phyloP scores from a whole-genome alignment of 225 moss, liverwort and hornwort genomes.

The Climacium dendroides region DNA sequence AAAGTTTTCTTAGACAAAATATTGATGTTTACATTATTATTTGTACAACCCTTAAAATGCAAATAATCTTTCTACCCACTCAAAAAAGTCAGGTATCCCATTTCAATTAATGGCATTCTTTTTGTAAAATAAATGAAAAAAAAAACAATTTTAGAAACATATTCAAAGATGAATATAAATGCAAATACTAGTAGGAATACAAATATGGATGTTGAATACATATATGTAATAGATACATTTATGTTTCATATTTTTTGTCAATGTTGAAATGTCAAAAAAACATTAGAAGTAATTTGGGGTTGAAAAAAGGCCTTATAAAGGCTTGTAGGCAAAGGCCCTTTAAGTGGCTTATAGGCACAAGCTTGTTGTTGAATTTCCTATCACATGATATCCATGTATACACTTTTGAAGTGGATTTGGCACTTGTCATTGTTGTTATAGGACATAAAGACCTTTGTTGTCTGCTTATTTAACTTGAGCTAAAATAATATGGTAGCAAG shows the following conservation, averaged over 20 bases:
- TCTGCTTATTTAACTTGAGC: rapidly evolving
- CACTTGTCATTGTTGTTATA: no score
- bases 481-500: no score
- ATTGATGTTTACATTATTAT: neutral
- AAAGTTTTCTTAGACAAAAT: neutral
- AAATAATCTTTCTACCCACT: neutral
- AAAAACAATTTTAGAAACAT: neutral
- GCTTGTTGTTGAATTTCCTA: no score
- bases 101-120: neutral
- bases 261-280: no score
- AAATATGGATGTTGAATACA: neutral
- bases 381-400: no score
- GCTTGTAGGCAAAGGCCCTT: no score
- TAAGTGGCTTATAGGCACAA: no score
- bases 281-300: neutral
- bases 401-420: no score
- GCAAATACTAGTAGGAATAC: neutral
- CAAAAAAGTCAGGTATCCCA: neutral
- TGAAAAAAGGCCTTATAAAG: neutral
- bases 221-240: neutral
- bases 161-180: neutral
- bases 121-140: neutral
- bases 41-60: neutral
- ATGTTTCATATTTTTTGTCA: no score
- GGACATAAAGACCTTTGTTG: no score